Evolutionary conservation across 768 basidiomycete species (phyloP).

Genomic region (Kwoniella sp.): DNA sequence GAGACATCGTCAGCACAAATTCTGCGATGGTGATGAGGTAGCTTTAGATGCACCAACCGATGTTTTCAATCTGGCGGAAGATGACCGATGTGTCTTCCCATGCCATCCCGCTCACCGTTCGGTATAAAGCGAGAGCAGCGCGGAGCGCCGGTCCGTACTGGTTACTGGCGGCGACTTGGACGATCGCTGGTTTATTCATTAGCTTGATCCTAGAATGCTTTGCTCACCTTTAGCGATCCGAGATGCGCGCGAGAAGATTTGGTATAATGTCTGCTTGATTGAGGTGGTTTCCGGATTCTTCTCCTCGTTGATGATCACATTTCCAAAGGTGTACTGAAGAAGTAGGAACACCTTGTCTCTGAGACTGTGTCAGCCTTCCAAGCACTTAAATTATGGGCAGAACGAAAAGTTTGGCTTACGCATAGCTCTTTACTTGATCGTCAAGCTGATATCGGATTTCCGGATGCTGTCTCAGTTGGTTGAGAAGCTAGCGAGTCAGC

Average conservation of each 20-base stretch:
- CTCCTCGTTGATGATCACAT: conserved; percentile 55
- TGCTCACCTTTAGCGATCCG: conserved; percentile 73
- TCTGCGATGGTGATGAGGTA: not conserved
- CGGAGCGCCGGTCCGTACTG: conserved; percentile 69
- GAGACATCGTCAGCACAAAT: not conserved
- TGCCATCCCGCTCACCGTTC: conserved; percentile 77
- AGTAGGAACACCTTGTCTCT: conserved; percentile 77
- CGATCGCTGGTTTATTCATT: conserved; percentile 62
- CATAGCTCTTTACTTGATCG: conserved; percentile 68
- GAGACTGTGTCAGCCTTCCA: conserved; percentile 4
- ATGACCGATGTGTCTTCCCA: conserved; percentile 89
- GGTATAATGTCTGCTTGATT: conserved; percentile 65
- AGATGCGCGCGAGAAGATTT: conserved; percentile 72
- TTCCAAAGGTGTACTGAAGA: conserved; percentile 66
- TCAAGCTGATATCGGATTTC: conserved; percentile 74
- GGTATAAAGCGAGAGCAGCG: conserved; percentile 74
- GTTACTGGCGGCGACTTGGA: conserved; percentile 72
- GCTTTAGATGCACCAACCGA: conserved; percentile 60
- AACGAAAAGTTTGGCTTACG: too few relatives aligned
- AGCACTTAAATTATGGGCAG: too few relatives aligned
- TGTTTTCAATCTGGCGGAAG: conserved; percentile 81
- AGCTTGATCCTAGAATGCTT: not conserved
- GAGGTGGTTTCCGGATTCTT: conserved; percentile 66
- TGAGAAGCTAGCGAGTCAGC: conserved; percentile 17
- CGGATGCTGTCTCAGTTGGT: conserved; percentile 55